Evolutionary conservation across 148 eudicot genomes (phyloP).

Genomic region (Diospyros lotus): DNA sequence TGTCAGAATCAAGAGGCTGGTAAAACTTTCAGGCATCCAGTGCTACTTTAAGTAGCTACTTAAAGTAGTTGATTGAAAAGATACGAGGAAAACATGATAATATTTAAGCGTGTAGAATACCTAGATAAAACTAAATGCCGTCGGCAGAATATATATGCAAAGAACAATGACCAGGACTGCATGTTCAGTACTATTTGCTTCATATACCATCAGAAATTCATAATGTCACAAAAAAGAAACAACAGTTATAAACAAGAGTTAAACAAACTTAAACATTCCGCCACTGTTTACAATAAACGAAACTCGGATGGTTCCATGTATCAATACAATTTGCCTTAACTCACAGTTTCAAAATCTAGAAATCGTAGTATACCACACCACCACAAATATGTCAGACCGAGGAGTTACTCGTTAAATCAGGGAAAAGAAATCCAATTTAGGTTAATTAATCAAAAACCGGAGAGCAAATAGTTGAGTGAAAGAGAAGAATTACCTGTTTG

Average conservation of each 20-base stretch:
- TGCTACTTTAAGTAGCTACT: no score
- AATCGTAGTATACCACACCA: no score
- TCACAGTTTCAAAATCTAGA: background rate
- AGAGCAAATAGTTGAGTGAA: background rate
- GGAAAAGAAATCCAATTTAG: background rate
- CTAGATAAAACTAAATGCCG: background rate
- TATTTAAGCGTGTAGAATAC: no score
- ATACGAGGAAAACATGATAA: no score
- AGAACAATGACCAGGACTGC: background rate
- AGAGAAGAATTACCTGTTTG: constrained; percentile 39
- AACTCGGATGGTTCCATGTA: background rate
- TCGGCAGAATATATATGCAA: background rate
- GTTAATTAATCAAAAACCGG: background rate
- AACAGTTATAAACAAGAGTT: no score
- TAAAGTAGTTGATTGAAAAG: no score
- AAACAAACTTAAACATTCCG: no score
- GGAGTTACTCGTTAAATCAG: background rate
- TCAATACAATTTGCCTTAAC: constrained; percentile 2
- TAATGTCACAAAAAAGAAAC: no score
- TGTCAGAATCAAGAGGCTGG: no score
- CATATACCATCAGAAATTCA: background rate
- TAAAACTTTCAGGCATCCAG: no score
- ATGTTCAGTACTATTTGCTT: background rate
- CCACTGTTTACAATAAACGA: background rate
- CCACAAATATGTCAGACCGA: no score